phyloP scores from a whole-genome alignment of 495 filamentous ascomycete genomes.

The Xylaria grammica region DNA sequence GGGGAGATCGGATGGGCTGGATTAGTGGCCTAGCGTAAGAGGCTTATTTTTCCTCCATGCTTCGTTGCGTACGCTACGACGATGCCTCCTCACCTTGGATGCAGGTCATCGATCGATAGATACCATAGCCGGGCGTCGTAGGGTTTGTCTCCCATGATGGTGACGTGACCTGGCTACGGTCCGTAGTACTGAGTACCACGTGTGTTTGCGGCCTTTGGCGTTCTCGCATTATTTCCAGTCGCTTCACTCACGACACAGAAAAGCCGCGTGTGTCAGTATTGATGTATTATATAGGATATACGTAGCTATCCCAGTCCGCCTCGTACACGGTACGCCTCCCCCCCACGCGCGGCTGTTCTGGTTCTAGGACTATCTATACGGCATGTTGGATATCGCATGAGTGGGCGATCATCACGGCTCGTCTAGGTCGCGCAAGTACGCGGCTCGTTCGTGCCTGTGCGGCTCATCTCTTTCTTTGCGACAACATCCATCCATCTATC shows the following conservation, averaged over 20 bases:
- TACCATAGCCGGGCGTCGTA: not conserved
- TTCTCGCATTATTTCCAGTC: too few species aligned
- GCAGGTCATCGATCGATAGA: constrained; percentile 1
- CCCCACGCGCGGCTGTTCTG: not conserved
- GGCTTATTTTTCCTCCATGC: not conserved
- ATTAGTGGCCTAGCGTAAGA: not conserved
- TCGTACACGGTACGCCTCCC: not conserved
- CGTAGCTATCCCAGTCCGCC: too few species aligned
- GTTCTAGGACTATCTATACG: not conserved
- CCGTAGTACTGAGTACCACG: too few species aligned
- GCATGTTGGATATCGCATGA: not conserved
- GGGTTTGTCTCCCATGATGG: too few species aligned
- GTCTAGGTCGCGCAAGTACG: not conserved
- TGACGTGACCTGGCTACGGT: too few species aligned
- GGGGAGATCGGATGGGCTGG: constrained; percentile 9
- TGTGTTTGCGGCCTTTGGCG: too few species aligned
- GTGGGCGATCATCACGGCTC: not conserved
- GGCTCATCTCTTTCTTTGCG: not conserved
- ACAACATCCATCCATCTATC: not conserved
- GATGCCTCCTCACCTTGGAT: constrained; percentile 12
- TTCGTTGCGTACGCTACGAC: not conserved
- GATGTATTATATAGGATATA: too few species aligned
- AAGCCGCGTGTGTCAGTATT: too few species aligned
- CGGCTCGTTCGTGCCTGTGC: too few species aligned
- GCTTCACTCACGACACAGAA: too few species aligned